These are phyloP conservation scores for Parathielavia appendiculata DNA, from an alignment of 495 filamentous ascomycete species.

Conservation along the genomic window DNA sequence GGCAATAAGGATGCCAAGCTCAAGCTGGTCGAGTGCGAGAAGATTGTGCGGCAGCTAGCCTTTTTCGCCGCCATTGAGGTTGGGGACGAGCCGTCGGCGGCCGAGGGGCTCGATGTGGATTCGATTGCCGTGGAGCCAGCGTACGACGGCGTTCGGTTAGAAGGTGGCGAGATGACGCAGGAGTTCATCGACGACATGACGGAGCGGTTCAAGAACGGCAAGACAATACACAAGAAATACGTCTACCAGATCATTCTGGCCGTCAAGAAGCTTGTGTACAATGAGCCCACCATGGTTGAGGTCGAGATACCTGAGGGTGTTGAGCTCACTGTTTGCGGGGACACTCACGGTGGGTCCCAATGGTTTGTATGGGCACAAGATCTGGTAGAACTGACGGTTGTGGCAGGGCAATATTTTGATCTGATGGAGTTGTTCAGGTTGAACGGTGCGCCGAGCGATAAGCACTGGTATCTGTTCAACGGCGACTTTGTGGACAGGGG, in stretches of 20 bases:
- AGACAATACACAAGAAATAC: conserved; percentile 93
- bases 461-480: conserved; percentile 95
- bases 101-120: conserved; percentile 84
- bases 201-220: conserved; percentile 88
- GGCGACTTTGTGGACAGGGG: conserved; percentile 98
- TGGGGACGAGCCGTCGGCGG: conserved; percentile 81
- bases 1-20: conserved; percentile 83
- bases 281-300: conserved; percentile 97
- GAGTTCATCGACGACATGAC: conserved; percentile 98
- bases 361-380: too few relatives aligned
- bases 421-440: conserved; percentile 92
- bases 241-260: conserved; percentile 92
- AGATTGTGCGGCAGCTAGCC: conserved; percentile 79
- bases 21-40: conserved; percentile 86
- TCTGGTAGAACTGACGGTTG: conserved; percentile 17
- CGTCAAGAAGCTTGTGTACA: conserved; percentile 81
- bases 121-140: conserved; percentile 70
- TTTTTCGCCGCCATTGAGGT: conserved; percentile 96
- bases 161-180: conserved; percentile 73
- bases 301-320: conserved; percentile 71
- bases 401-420: conserved; percentile 90
- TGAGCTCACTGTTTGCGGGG: conserved; percentile 89
- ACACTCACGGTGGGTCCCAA: conserved; percentile 74
- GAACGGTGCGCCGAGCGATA: conserved; percentile 76
- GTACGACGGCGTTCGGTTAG: conserved; percentile 82